Evolutionary conservation across 352 stramenopile genomes (phyloP), one percentile per base, ranked within the genome.

Genomic region (Phytopythium montanum): DNA sequence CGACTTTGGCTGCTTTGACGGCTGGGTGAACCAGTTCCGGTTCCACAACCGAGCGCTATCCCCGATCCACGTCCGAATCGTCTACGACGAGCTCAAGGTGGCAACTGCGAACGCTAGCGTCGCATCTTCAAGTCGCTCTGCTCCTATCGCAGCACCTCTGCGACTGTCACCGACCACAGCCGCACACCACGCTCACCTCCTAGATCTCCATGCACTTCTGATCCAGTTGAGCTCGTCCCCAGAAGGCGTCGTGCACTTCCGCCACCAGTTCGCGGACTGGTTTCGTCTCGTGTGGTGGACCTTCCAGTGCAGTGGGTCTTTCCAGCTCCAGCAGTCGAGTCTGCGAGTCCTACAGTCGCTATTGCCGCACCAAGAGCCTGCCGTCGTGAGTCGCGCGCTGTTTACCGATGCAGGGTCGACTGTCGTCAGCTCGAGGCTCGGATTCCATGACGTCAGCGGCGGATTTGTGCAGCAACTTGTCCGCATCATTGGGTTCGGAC

Each of bases 51-150:
- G 92, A 1, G 85, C 91, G 16, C 55, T 98, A 19, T 96, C 88
- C 14, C 87, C 92, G 5, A 98, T 98, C 57, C 92, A 98, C 60
- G 88, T 97, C 14, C 85, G 86, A 1, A 92, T 98, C 38, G 79
- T 97, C 19, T 97, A 72, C 42, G 92, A 98, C 54, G 77, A 91
- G 49, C 87, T 85, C 46, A 88, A 75, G 9, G 36, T 55, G n/a
- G n/a, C n/a, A 1, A 29, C 51, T 6, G 2, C 28, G 10, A 31
- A 8, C 5, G 21, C 12, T n/a, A 4, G n/a, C 33, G 21, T n/a
- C n/a, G 3, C 31, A 14, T 16, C 16, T 23, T 46, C 51, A 34
- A 44, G 33, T 7, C 51, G 51, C 3, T 46, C 51, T 2, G 19
- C 1, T 10, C 1, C n/a, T 5, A 12, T n/a, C 8, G 5, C 21